Evolutionary conservation across 2,329 filamentous ascomycete genomes (phyloP).

Genomic region (Aureobasidium subglaciale): DNA sequence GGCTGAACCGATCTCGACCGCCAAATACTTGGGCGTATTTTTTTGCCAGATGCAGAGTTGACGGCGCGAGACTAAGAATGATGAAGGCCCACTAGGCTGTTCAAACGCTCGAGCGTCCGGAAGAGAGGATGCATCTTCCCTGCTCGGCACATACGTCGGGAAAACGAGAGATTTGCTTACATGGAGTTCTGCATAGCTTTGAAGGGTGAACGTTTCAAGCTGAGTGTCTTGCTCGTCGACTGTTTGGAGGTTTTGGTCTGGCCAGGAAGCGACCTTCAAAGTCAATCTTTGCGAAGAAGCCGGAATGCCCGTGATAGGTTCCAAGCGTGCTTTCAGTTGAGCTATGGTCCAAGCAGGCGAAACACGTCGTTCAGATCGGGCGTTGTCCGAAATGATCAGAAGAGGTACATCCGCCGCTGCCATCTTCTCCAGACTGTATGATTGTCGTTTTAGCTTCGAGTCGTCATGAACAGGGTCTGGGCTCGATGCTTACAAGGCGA

Average conservation of each 20-base stretch:
- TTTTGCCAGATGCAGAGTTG: not conserved
- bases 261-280: constrained; percentile 58
- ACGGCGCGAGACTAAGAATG: not conserved
- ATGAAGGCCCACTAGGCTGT: not conserved
- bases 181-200: constrained; percentile 69
- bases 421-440: not conserved
- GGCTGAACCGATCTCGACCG: not conserved
- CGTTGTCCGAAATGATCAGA: constrained; percentile 66
- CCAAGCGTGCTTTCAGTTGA: constrained; percentile 78
- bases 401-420: constrained; percentile 66
- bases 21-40: not conserved
- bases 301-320: constrained; percentile 87
- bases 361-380: constrained; percentile 80
- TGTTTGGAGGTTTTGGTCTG: constrained; percentile 59
- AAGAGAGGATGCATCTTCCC: not conserved
- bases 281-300: constrained; percentile 69
- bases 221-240: constrained; percentile 64
- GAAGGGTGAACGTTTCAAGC: constrained; percentile 59
- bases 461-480: not conserved
- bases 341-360: constrained; percentile 86
- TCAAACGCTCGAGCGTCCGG: not conserved
- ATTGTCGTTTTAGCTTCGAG: not conserved
- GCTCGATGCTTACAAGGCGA: not conserved
- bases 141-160: not conserved
- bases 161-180: constrained; percentile 50